A percentile compares a stretch with the other conserved stretches of the same genome.
Conservation (phyloP, 441 rosid species). For the Euphorbia corollata region DNA sequence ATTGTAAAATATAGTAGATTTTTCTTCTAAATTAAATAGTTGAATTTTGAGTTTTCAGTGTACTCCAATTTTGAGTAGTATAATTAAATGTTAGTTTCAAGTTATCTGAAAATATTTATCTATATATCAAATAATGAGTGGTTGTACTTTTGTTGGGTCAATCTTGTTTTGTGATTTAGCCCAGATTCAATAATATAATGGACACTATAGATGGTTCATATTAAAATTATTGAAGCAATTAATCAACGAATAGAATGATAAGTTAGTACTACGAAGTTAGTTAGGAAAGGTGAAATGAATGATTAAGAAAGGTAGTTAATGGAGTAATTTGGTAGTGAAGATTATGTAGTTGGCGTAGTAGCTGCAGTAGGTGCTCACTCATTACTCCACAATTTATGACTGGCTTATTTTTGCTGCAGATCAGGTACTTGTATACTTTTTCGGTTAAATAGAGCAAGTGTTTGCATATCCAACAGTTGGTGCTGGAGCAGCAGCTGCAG, state of each 20-base stretch:
- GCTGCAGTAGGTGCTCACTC: conserved; percentile 53
- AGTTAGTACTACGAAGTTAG: background rate
- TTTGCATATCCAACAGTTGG: conserved; percentile 59
- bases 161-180: no score
- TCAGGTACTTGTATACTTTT: conserved; percentile 45
- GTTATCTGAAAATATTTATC: no score
- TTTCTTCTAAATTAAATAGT: no score
- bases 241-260: background rate
- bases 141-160: no score
- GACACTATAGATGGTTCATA: no score
- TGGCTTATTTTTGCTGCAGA: conserved; percentile 69
- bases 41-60: no score
- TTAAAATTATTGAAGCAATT: no score
- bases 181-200: no score
- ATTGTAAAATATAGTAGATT: no score
- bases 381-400: conserved; percentile 42
- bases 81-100: no score
- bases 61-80: no score
- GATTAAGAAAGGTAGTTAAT: background rate
- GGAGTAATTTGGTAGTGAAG: conserved; percentile 24
- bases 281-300: background rate
- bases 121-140: no score
- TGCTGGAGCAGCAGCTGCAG: conserved; percentile 73
- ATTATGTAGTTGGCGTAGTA: conserved; percentile 57
- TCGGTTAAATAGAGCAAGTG: conserved; percentile 30